Base-by-base conservation (phyloP, 1,284 basidiomycete species). In the Sporisorium graminicola region DNA sequence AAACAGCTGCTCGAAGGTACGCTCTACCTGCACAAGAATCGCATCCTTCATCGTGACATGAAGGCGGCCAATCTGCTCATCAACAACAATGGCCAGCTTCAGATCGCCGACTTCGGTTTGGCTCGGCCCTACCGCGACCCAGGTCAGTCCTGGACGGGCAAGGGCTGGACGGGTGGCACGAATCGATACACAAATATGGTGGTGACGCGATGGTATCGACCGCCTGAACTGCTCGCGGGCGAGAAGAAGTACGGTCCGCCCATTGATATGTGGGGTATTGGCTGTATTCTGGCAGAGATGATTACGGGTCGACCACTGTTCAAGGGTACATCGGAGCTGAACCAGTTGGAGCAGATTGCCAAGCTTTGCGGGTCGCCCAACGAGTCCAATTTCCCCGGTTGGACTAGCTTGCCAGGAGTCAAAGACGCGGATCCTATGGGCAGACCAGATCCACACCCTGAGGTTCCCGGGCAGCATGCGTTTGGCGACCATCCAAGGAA, bases 221-320 rank as follows among this genome's bases (percentile, higher is more conserved):
- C 97, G 6, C 96, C 97, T 0, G 96, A 99, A 87, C 88, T 99
- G 2, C 88, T 99, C 18, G 89, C 98, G 5, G 95, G 96, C 44
- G 92, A 94, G 37, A 89, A 91, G 53, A 79, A 92, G 76, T 99
- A 99, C 83, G 94, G 94, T 5, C 93, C 94, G 0, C 93, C 95
- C 74, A 92, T 99, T 55, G 96, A 99, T 86, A 91, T 99, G 85
- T 99, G 96, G 97, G 95, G 95, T n/a, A 91, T 98, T 56, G 96
- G 95, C 89, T 95, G 95, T 86, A 94, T 99, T 37, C 88, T 99
- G 18, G 96, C 93, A 26, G 96, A 99, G 86, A 98, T 99, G 94
- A 95, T 95, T 86, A 89, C 90, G 73, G 90, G 92, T 52, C 89
- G 90, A 65, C 95, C 97, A 0, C 94, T 99, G 68, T 89, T 99